Percentiles rank a stretch among this genome's conserved stretches.
Conservation (phyloP, 345 rosid genomes). For the Salix arbutifolia region DNA sequence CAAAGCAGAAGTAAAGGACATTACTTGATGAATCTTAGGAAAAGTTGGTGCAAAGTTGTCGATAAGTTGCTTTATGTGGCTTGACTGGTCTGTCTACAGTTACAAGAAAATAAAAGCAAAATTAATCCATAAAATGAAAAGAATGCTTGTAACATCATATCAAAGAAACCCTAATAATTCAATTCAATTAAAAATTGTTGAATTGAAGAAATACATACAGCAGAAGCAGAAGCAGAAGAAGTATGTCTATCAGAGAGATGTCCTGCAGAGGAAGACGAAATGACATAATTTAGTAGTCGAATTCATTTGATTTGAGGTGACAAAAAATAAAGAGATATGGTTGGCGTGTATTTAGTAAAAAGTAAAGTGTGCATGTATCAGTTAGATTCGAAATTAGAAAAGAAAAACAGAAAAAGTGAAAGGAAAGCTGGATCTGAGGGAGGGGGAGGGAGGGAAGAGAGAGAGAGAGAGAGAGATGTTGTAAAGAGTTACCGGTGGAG, state of each 20-base stretch:
- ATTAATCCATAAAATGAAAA: neutral
- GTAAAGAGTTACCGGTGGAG: conserved; percentile 35
- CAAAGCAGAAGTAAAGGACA: neutral
- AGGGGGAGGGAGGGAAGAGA: neutral
- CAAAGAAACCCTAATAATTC: neutral
- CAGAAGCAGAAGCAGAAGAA: conserved; percentile 9
- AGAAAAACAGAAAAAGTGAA: neutral
- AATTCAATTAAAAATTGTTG: neutral
- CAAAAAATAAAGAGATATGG: conserved; percentile 9
- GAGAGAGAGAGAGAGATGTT: neutral
- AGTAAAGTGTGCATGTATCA: neutral
- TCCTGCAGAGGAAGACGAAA: conserved; percentile 37
- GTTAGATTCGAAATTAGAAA: neutral
- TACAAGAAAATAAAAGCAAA: conserved; percentile 1
- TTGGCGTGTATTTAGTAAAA: neutral
- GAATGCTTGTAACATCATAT: neutral
- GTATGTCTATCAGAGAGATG: conserved; percentile 40
- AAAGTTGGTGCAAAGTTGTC: conserved; percentile 43
- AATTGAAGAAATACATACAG: neutral
- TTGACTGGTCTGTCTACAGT: conserved; percentile 43
- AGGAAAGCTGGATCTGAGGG: conserved; percentile 32
- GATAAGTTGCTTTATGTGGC: conserved; percentile 45
- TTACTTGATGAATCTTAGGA: conserved; percentile 45
- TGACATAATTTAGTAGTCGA: neutral
- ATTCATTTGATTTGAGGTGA: neutral